Evolutionary conservation across 352 stramenopile species (phyloP), one percentile per base, ranked within the genome.

Genomic region (Phytophthora agathidicida): DNA sequence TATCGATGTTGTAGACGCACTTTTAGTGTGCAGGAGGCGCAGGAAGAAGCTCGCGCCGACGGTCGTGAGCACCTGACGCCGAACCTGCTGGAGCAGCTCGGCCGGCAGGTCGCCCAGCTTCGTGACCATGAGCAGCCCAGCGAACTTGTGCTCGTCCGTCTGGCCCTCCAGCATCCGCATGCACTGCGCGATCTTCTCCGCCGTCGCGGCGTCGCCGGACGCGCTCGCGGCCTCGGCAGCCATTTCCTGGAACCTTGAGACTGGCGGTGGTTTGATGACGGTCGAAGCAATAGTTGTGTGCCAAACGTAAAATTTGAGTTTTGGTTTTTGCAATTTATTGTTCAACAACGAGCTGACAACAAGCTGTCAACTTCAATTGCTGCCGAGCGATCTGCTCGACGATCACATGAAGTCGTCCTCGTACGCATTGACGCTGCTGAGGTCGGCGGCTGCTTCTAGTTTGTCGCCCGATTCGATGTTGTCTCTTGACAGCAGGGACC

Each of bases 81-180:
- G 75, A 63, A 94, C 56, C 30, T 75, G 55, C 55, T 79, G 74
- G 39, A 88, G 61, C 17, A 61, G 77, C 27, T 75, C 64, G 33
- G 44, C 44, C 16, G 75, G 56, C 17, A 93, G 52, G 7, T 80
- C 58, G 17, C 56, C 56, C 32, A 94, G 79, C 60, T 94, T 96
- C 19, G 86, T 90, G 73, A 93, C 61, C 86, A 96, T 96, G 30
- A 94, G 73, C 69, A 96, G 58, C 1, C 86, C 86, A 1, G 86
- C 86, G 48, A 96, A 93, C 61, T 94, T 94, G 77, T 96, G 83
- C 67, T 96, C 86, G 41, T 96, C 84, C 6, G 77, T 86, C 20
- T 73, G 71, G 0, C 86, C 86, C 37, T 68, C 60, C 30, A 96
- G 69, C 65, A 93, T 86, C 16, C 60, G 69, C 65, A 96, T 65